These are phyloP conservation scores for Neurospora sublineolata DNA, from an alignment of 495 filamentous ascomycete genomes.

Conservation along the genomic window DNA sequence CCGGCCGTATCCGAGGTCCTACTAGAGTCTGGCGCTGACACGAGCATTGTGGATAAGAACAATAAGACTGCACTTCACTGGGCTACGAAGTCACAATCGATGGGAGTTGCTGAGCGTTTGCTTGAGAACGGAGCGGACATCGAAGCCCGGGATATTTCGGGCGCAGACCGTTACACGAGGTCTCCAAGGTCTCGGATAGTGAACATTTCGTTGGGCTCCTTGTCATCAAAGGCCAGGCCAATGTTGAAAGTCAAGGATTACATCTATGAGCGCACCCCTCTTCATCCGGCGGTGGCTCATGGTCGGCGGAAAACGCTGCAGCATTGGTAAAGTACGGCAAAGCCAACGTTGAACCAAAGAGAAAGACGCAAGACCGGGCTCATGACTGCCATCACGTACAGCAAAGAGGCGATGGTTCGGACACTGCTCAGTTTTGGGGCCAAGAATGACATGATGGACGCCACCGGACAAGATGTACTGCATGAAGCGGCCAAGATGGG, in stretches of 20 bases:
- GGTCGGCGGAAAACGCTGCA: background rate
- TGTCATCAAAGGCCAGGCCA: background rate
- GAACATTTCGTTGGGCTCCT: background rate
- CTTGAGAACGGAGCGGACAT: background rate
- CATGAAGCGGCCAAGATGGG: background rate
- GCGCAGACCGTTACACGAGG: background rate
- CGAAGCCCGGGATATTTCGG: background rate
- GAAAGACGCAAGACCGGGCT: background rate
- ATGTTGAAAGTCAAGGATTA: background rate
- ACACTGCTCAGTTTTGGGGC: background rate
- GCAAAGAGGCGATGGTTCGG: background rate
- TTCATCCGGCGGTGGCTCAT: background rate
- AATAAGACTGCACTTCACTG: background rate
- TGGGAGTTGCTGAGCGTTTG: background rate
- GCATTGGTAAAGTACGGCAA: background rate
- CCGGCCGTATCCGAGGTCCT: background rate
- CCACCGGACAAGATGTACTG: background rate
- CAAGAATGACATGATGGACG: background rate
- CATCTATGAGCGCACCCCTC: background rate
- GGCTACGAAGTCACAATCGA: background rate
- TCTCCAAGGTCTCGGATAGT: background rate
- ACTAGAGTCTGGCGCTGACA: background rate
- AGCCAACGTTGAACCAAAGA: background rate
- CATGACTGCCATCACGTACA: background rate
- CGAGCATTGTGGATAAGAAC: background rate